phyloP scores from a whole-genome alignment of 176 grass and related monocot genomes.

The Raddia distichophylla region DNA sequence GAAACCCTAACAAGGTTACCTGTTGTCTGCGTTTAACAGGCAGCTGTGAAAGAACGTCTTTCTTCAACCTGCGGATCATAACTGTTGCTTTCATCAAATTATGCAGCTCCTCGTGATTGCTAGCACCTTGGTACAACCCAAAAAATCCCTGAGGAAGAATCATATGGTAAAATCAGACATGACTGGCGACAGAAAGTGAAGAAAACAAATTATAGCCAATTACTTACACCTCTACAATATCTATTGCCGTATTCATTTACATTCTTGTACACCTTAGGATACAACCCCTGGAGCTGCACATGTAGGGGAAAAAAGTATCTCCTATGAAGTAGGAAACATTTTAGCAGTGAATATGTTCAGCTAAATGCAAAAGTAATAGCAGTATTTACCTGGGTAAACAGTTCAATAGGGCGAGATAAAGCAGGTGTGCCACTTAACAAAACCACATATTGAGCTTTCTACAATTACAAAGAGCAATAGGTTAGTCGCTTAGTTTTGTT shows the following conservation, averaged over 20 bases:
- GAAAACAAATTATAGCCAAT: conserved; percentile 32
- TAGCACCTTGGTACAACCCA: conserved; percentile 93
- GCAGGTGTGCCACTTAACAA: conserved; percentile 96
- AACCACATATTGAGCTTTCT: conserved; percentile 90
- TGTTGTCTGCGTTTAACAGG: conserved; percentile 90
- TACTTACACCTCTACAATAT: conserved; percentile 98
- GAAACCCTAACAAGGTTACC: conserved; percentile 39
- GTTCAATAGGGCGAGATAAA: conserved; percentile 88
- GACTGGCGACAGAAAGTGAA: conserved; percentile 38
- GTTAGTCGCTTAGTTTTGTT: conserved; percentile 38
- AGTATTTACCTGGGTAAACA: conserved; percentile 79
- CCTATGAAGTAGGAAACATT: conserved; percentile 11
- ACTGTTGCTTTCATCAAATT: conserved; percentile 96
- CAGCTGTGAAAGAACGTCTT: conserved; percentile 84
- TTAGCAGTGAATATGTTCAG: conserved; percentile 24
- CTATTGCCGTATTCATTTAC: conserved; percentile 83
- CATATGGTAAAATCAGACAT: conserved; percentile 28
- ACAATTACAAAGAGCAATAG: conserved; percentile 44
- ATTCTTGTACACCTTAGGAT: conserved; percentile 86
- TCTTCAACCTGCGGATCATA: conserved; percentile 96
- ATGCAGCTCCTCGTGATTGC: conserved; percentile 96
- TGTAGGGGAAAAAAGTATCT: conserved; percentile 23
- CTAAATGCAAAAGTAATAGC: conserved; percentile 11
- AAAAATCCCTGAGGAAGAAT: conserved; percentile 57
- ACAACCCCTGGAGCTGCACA: conserved; percentile 75